Evolutionary conservation across 352 stramenopile species (phyloP).

Genomic region (Phytopythium sindhum): DNA sequence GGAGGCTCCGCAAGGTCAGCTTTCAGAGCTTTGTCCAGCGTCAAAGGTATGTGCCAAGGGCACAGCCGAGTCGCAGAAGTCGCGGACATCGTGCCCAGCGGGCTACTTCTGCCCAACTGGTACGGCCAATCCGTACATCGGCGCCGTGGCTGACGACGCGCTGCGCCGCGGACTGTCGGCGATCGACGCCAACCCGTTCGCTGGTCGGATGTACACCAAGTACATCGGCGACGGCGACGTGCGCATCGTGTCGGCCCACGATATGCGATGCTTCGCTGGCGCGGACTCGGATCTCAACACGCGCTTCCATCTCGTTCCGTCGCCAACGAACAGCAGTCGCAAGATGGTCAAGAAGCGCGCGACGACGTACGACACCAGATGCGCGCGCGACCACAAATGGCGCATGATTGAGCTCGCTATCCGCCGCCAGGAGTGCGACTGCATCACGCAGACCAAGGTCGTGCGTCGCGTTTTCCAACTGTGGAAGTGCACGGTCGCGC

Average conservation of each 20-base stretch:
- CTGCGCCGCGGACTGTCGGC: conserved; percentile 65
- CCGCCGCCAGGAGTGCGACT: conserved; percentile 91
- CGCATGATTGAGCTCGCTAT: conserved; percentile 85
- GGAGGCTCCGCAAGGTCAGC: conserved; percentile 84
- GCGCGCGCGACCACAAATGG: conserved; percentile 94
- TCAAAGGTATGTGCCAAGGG: conserved; percentile 87
- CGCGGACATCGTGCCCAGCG: conserved; percentile 73
- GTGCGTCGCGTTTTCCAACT: conserved; percentile 90
- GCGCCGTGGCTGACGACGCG: conserved; percentile 89
- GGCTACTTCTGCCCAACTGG: conserved; percentile 96
- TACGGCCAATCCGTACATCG: conserved; percentile 84
- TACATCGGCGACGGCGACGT: conserved; percentile 91
- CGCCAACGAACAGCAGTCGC: conserved; percentile 7
- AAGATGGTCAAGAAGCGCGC: conserved; percentile 55
- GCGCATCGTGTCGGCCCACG: conserved; percentile 85
- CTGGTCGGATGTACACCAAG: conserved; percentile 69
- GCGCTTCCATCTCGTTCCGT: conserved; percentile 37
- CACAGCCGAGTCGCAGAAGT: conserved; percentile 82
- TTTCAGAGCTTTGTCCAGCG: conserved; percentile 86
- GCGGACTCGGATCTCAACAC: conserved; percentile 75
- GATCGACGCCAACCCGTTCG: conserved; percentile 73
- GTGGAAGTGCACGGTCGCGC: conserved; percentile 89
- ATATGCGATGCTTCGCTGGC: conserved; percentile 89
- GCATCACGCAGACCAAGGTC: conserved; percentile 80
- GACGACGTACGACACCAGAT: conserved; percentile 74